Evolutionary conservation across 768 basidiomycete species (phyloP).

Genomic region (Kwoniella heveanensis): DNA sequence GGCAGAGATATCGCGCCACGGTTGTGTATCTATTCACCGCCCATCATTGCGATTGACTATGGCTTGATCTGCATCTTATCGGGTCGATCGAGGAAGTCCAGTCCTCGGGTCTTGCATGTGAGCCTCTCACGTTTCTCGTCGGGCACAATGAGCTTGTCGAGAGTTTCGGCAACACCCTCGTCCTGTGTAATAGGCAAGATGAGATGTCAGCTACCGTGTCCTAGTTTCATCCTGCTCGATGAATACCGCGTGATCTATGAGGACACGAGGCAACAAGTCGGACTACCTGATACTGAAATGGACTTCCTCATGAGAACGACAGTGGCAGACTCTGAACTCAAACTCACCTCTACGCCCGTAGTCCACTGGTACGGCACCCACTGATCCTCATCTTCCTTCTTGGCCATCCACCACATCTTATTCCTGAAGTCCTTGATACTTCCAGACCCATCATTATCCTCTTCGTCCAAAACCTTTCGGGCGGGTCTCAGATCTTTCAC

Average conservation of each 20-base stretch:
- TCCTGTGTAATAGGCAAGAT: constrained; percentile 19
- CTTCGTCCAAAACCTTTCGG: constrained; percentile 30
- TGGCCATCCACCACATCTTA: constrained; percentile 42
- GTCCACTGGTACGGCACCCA: constrained; percentile 46
- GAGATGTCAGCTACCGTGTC: background rate
- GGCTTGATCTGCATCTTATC: constrained; percentile 18
- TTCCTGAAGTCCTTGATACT: constrained; percentile 48
- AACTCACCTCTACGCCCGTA: constrained; percentile 28
- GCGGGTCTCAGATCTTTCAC: constrained; percentile 11
- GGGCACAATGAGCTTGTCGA: constrained; percentile 39
- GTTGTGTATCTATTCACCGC: too few species aligned
- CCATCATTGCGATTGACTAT: too few species aligned
- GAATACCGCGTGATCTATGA: too few species aligned
- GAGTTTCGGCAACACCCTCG: constrained; percentile 25
- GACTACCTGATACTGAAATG: too few species aligned
- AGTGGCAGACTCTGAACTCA: too few species aligned
- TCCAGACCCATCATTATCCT: constrained; percentile 46
- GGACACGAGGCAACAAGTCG: too few species aligned
- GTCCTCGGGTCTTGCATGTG: constrained; percentile 37
- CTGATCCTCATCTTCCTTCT: constrained; percentile 41
- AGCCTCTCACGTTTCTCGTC: constrained; percentile 37
- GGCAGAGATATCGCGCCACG: too few species aligned
- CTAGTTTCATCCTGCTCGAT: background rate
- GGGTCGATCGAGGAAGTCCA: constrained; percentile 44
- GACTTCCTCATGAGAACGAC: too few species aligned